Base-by-base conservation (phyloP, 2,329 filamentous ascomycete genomes). In the Sclerotinia minor region DNA sequence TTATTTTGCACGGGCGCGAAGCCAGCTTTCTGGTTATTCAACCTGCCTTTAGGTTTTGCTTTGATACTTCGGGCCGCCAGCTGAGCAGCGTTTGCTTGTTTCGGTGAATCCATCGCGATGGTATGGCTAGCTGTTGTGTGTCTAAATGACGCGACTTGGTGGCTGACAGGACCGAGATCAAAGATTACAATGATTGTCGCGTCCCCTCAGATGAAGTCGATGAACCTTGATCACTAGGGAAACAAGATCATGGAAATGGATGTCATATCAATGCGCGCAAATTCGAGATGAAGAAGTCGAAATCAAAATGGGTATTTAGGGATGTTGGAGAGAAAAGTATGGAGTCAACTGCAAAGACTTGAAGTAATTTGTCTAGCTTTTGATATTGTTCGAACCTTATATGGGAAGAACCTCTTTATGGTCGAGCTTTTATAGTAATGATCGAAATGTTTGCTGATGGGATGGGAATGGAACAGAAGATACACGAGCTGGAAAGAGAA, bases 51-150 rank as follows among this genome's bases (percentile, higher is more conserved):
- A 21, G 68, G 69, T 47, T 70, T 68, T 24, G 68, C 68, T 61
- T 75, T 77, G 67, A 78, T 75, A 49, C 70, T 75, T 61, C 76
- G 72, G 1, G 71, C 67, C 35, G 76, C 76, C 59, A 78, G 61
- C 64, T 78, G 76, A 57, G 76, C 76, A 41, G 76, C 76, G 64
- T 73, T 78, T 26, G 75, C 76, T 63, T 74, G 72, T 65, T 68
- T 70, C 52, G 74, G 67, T 24, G 59, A 41, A 57, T 74, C 72
- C 72, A 75, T 74, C 53, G 63, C 70, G 68, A 68, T 24, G 29
- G 41, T 50, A 38, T 19, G 29, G 49, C 35, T 35, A 8, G 35
- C 35, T 35, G 7, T 35, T 35, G 35, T 54, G 44, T 52, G 24
- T 61, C 24, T 9, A 21, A 50, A 24, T 60, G 64, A 49, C 59